These are phyloP conservation scores for Fusarium sp. DNA, from an alignment of 2,329 filamentous ascomycete species.

Conservation along the genomic window DNA sequence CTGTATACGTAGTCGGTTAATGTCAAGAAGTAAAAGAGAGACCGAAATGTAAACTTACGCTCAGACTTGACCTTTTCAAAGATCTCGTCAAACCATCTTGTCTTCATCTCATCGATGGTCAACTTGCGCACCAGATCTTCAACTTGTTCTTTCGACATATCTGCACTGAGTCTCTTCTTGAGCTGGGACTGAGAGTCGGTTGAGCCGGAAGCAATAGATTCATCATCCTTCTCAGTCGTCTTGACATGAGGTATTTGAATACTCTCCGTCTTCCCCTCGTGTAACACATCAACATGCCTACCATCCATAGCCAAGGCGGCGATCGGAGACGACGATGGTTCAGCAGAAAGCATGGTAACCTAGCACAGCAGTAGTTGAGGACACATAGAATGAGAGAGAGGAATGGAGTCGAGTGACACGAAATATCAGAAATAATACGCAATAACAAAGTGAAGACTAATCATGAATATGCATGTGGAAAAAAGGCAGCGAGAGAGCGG, in stretches of 20 bases:
- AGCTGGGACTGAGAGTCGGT: conserved; percentile 27
- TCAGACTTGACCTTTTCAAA: conserved; percentile 42
- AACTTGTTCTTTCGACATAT: conserved; percentile 41
- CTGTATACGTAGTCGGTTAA: background rate
- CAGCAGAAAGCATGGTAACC: conserved; percentile 26
- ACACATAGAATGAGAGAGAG: background rate
- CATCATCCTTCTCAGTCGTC: conserved; percentile 10
- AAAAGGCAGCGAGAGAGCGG: conserved; percentile 4
- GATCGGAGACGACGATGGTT: conserved; percentile 21
- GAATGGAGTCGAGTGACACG: background rate
- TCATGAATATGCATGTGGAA: background rate
- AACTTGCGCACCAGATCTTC: conserved; percentile 37
- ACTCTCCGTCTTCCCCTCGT: conserved; percentile 1
- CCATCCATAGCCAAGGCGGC: conserved; percentile 13
- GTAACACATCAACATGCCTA: conserved; percentile 3
- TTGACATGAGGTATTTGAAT: conserved; percentile 35
- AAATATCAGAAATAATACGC: background rate
- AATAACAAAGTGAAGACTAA: background rate
- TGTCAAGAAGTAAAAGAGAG: background rate
- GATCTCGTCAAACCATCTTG: conserved; percentile 41
- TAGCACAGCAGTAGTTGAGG: conserved; percentile 11
- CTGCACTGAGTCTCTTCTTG: conserved; percentile 35
- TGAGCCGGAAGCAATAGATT: conserved; percentile 28
- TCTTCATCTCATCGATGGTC: conserved; percentile 42
- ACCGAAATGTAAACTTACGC: conserved; percentile 18